Percentiles rank a stretch among this genome's conserved stretches.
phyloP scores from a whole-genome alignment of 257 asterid genomes.

The Solanum clarkiae region DNA sequence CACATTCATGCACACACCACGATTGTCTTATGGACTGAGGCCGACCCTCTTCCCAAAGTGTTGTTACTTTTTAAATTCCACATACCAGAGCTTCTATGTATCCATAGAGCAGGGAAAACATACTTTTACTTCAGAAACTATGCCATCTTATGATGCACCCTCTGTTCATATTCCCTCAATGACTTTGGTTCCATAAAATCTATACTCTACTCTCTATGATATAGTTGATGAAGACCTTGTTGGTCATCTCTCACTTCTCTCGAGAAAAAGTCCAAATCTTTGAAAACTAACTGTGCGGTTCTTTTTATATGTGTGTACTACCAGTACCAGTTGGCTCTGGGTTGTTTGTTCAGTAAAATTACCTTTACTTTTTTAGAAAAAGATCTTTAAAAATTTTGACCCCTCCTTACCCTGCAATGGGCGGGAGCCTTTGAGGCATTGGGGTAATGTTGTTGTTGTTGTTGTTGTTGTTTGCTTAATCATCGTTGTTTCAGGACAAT shows the following conservation, averaged over 20 bases:
- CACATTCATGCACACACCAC: not conserved
- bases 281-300: not conserved
- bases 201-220: not conserved
- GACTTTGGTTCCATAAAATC: not conserved
- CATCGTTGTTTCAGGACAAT: conserved; percentile 54
- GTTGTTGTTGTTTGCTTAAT: not conserved
- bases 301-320: not conserved
- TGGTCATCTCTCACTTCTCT: not conserved
- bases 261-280: not conserved
- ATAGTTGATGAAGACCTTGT: not conserved
- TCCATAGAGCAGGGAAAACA: not conserved
- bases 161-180: not conserved
- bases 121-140: not conserved
- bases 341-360: not conserved
- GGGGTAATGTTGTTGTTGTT: no score
- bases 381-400: not conserved
- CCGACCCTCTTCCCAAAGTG: not conserved
- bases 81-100: not conserved
- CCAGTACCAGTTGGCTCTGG: not conserved
- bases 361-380: not conserved
- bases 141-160: not conserved
- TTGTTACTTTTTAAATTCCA: not conserved
- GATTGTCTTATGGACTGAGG: not conserved
- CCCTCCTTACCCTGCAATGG: no score
- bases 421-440: no score